These are phyloP conservation scores for Mytilinidion resinicola DNA, from an alignment of 495 filamentous ascomycete species.

Conservation along the genomic window DNA sequence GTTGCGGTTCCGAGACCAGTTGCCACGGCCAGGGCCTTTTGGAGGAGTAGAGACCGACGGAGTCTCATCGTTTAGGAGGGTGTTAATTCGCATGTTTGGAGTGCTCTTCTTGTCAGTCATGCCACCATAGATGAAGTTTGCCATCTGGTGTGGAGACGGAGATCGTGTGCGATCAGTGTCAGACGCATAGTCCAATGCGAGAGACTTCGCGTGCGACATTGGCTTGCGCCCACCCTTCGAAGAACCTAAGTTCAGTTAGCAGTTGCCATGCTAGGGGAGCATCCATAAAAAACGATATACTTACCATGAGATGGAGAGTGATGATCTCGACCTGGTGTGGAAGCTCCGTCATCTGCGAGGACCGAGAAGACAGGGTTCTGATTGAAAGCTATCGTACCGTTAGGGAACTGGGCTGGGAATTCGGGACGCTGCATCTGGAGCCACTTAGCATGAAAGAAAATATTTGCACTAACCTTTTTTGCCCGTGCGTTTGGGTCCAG, in stretches of 20 bases:
- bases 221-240: background rate
- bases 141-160: slow-evolving; percentile 18
- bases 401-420: background rate
- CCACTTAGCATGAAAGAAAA: background rate
- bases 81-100: slow-evolving; percentile 40
- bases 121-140: background rate
- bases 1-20: slow-evolving; percentile 34
- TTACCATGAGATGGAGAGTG: slow-evolving; percentile 28
- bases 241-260: background rate
- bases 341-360: slow-evolving; percentile 23
- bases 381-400: slow-evolving; percentile 20
- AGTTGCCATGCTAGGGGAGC: background rate
- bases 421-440: background rate
- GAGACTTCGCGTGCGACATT: slow-evolving; percentile 6
- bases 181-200: slow-evolving; percentile 24
- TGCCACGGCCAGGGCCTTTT: slow-evolving; percentile 39
- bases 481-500: slow-evolving; percentile 28
- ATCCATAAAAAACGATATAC: background rate
- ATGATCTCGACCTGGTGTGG: slow-evolving; percentile 21
- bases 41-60: slow-evolving; percentile 18
- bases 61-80: slow-evolving; percentile 37
- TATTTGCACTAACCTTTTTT: slow-evolving; percentile 23
- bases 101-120: slow-evolving; percentile 21
- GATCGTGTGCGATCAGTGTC: slow-evolving; percentile 33
- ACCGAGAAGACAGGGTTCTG: slow-evolving; percentile 31